Base-by-base conservation (phyloP, 306 rosid species). In the Abrus precatorius region DNA sequence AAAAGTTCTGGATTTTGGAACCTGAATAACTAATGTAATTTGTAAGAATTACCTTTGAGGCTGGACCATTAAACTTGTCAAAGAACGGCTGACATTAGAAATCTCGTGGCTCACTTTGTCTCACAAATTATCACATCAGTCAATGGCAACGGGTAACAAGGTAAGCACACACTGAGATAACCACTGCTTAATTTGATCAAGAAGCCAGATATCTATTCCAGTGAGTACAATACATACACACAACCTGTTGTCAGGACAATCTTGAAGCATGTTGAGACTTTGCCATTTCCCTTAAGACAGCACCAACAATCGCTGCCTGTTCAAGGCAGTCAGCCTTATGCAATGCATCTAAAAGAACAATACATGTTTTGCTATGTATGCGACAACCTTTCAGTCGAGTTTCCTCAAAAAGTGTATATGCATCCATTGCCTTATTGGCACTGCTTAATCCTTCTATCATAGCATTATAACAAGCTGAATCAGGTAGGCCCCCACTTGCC, bases 261-360 rank as follows among this genome's bases (percentile, higher is more conserved):
- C 89, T 89, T 78, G 93, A 83, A 13, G 99, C 94, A 80, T 93
- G 99, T 55, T 93, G 95, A 47, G 98, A 88, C 90, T 89, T 93
- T 5, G 98, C 99, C 54, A 89, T 88, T 86, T 95, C 93, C 83
- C 88, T 90, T 68, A 95, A 83, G 69, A 95, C 96, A 63, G 96
- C 93, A 60, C 94, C 99, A 44, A 95, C 98, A 66, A 93, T 88
- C 2, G 94, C 99, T 38, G 97, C 98, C 76, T 95, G 97, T 88
- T 95, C 97, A 60, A 91, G 95, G 86, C 95, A 93, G 63, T 91
- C 98, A 10, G 91, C 96, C 83, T 92, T 91, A 63, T 95, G 98
- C 82, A 95, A 85, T 9, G 99, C 92, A 85, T 93, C 98, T 85
- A 93, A 87, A 43, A 93, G 90, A 81, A 91, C 90, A 77, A 95